Conservation (phyloP, 331 rosid genomes). For the Malus hybrid region DNA sequence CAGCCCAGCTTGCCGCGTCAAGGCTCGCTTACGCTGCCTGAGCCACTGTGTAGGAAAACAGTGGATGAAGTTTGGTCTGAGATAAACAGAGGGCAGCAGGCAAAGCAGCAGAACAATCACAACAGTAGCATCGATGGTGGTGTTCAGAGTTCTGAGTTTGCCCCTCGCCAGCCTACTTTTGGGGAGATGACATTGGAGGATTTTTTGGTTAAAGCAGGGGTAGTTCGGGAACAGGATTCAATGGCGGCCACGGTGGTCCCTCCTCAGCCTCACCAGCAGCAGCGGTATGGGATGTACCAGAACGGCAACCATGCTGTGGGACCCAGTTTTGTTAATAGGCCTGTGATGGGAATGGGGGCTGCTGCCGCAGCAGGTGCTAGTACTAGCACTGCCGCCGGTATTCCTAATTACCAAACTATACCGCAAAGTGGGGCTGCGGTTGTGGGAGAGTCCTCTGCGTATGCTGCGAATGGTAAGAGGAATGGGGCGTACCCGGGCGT, state of each 20-base stretch:
- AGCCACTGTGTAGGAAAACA: slow-evolving; percentile 69
- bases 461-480: slow-evolving; percentile 37
- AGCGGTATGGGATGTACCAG: slow-evolving; percentile 32
- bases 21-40: slow-evolving; percentile 67
- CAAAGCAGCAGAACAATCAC: slow-evolving; percentile 13
- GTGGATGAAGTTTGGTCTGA: slow-evolving; percentile 97
- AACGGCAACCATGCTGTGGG: slow-evolving; percentile 19
- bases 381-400: neutral
- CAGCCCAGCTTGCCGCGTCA: slow-evolving; percentile 63
- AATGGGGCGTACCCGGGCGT: slow-evolving; percentile 24
- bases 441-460: slow-evolving; percentile 40
- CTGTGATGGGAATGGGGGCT: slow-evolving; percentile 17
- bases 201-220: slow-evolving; percentile 85
- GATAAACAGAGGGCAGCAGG: slow-evolving; percentile 45
- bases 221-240: slow-evolving; percentile 46
- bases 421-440: slow-evolving; percentile 21
- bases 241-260: neutral
- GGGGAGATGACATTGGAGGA: slow-evolving; percentile 96
- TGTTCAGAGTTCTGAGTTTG: slow-evolving; percentile 34
- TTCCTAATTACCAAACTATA: slow-evolving; percentile 26
- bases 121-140: neutral
- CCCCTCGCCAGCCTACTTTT: slow-evolving; percentile 68
- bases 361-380: neutral
- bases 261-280: slow-evolving; percentile 16
- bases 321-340: slow-evolving; percentile 30